Evolutionary conservation across 371 early-diverging fungal genomes (phyloP).

Genomic region (Lichtheimia ornata): DNA sequence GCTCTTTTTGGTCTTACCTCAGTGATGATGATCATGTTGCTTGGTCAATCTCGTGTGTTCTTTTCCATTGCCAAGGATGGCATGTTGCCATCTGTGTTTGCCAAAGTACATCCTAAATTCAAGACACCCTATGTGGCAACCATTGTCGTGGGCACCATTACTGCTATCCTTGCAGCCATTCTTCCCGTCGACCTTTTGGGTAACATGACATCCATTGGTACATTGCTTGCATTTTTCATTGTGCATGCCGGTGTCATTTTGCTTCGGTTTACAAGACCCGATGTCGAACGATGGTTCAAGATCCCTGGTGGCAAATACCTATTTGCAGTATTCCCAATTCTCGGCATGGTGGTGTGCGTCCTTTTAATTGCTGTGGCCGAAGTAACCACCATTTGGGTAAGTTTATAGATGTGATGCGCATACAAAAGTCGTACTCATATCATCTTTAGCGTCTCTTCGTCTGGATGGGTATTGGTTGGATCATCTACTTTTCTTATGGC

Average conservation of each 20-base stretch:
- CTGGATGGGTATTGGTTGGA: slow-evolving; percentile 74
- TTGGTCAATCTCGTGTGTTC: slow-evolving; percentile 89
- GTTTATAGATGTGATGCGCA: background rate
- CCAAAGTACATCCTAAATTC: slow-evolving; percentile 63
- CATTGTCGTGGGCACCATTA: slow-evolving; percentile 65
- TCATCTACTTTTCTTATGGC: slow-evolving; percentile 70
- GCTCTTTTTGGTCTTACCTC: slow-evolving; percentile 80
- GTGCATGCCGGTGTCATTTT: slow-evolving; percentile 79
- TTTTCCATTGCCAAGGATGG: slow-evolving; percentile 89
- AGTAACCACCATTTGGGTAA: slow-evolving; percentile 54
- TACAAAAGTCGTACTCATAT: too few relatives aligned
- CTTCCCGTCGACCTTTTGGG: slow-evolving; percentile 83
- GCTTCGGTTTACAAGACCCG: slow-evolving; percentile 73
- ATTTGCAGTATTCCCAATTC: slow-evolving; percentile 56
- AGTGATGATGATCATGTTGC: slow-evolving; percentile 71
- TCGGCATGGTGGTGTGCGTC: slow-evolving; percentile 64
- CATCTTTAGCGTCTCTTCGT: slow-evolving; percentile 38
- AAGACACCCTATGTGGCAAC: slow-evolving; percentile 79
- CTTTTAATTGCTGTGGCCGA: slow-evolving; percentile 64
- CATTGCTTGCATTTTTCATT: slow-evolving; percentile 83
- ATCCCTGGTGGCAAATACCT: slow-evolving; percentile 71
- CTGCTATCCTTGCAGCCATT: slow-evolving; percentile 70
- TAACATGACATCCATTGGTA: slow-evolving; percentile 87
- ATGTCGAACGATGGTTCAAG: slow-evolving; percentile 71
- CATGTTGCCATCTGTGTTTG: slow-evolving; percentile 71